phyloP scores from a whole-genome alignment of 2,329 filamentous ascomycete species.

The Ceratocystis eucalypticola region DNA sequence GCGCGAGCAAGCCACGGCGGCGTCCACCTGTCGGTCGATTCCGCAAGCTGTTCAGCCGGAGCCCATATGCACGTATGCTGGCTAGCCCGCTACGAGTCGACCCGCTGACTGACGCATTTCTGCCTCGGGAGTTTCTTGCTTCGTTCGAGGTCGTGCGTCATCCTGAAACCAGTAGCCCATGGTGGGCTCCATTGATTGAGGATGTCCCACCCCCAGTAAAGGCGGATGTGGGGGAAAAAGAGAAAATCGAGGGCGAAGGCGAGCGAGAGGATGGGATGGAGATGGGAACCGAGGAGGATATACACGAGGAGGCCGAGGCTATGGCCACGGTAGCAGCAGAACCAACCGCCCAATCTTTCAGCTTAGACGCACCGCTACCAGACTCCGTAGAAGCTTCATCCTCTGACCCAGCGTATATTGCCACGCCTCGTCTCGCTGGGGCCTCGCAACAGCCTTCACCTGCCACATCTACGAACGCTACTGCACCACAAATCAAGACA shows the following conservation, averaged over 20 bases:
- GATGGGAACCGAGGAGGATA: background rate
- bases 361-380: background rate
- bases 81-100: conserved; percentile 47
- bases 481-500: background rate
- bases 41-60: conserved; percentile 44
- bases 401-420: conserved; percentile 10
- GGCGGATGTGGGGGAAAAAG: background rate
- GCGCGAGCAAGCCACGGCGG: conserved; percentile 25
- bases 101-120: conserved; percentile 30
- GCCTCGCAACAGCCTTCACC: conserved; percentile 18
- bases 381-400: conserved; percentile 14
- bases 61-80: conserved; percentile 52
- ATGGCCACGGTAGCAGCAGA: background rate
- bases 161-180: conserved; percentile 38
- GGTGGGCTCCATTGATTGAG: conserved; percentile 38
- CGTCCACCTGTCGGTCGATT: conserved; percentile 31
- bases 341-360: background rate
- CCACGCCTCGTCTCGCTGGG: conserved; percentile 10
- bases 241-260: background rate
- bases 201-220: background rate
- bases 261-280: background rate
- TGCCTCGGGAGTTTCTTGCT: conserved; percentile 52
- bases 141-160: conserved; percentile 44
- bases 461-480: no score
- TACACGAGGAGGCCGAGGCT: background rate